These are phyloP conservation scores for Aspergillus sparsus DNA, from an alignment of 495 filamentous ascomycete species.

Conservation along the genomic window DNA sequence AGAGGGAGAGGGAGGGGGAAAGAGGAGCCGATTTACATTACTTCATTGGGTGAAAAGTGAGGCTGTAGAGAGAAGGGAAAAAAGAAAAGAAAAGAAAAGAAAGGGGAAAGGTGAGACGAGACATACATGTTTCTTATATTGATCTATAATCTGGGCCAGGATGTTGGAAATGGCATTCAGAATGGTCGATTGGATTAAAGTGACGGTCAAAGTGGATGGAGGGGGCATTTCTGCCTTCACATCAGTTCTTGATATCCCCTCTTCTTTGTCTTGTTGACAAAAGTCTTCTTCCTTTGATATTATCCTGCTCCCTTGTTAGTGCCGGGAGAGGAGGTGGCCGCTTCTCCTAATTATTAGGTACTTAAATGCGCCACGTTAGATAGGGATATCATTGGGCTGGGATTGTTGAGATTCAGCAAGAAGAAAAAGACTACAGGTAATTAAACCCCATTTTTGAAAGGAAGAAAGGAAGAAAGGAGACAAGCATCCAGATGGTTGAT, in stretches of 20 bases:
- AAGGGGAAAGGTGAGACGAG: neutral
- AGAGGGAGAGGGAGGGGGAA: neutral
- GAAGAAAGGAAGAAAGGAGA: too few relatives aligned
- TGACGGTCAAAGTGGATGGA: conserved; percentile 57
- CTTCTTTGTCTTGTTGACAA: too few relatives aligned
- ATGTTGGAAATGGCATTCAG: conserved; percentile 78
- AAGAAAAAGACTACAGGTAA: too few relatives aligned
- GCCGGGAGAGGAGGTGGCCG: too few relatives aligned
- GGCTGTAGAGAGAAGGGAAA: neutral
- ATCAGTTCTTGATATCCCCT: conserved; percentile 6
- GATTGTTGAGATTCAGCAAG: too few relatives aligned
- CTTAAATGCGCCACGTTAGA: too few relatives aligned
- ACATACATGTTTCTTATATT: conserved; percentile 65
- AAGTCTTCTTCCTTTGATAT: neutral
- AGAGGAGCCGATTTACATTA: neutral
- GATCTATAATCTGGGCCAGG: conserved; percentile 74
- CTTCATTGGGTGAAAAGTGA: neutral
- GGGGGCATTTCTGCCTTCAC: conserved; percentile 22
- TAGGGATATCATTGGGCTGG: too few relatives aligned
- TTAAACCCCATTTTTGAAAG: too few relatives aligned
- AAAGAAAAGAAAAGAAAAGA: neutral
- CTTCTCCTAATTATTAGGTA: too few relatives aligned
- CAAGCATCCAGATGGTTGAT: too few relatives aligned
- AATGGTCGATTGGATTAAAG: conserved; percentile 69
- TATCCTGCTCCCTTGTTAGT: too few relatives aligned